Conservation (phyloP, 805 yeast species). For the Tetrapisispora fleetii region DNA sequence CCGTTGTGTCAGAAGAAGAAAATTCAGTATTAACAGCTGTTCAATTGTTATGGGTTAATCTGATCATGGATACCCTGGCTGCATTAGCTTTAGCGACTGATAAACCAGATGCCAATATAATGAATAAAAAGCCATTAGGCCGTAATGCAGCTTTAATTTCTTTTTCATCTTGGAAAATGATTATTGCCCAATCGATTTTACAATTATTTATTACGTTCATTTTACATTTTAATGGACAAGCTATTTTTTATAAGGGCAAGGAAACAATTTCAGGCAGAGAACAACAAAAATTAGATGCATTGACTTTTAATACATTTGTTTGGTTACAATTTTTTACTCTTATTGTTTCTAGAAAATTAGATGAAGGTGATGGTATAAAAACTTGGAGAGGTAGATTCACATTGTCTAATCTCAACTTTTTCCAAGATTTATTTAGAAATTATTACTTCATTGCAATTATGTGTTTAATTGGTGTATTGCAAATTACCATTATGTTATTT, state of each 20-base stretch:
- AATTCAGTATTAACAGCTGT: slow-evolving; percentile 91
- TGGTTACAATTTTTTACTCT: slow-evolving; percentile 96
- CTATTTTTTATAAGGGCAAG: slow-evolving; percentile 40
- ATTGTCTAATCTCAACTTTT: slow-evolving; percentile 63
- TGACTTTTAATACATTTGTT: slow-evolving; percentile 92
- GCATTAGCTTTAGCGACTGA: slow-evolving; percentile 97
- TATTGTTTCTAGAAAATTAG: slow-evolving; percentile 82
- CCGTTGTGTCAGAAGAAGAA: slow-evolving; percentile 74
- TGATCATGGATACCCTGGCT: slow-evolving; percentile 97
- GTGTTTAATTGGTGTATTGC: slow-evolving; percentile 68
- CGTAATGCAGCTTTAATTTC: slow-evolving; percentile 71
- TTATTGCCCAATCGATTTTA: slow-evolving; percentile 69
- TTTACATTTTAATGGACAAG: slow-evolving; percentile 68
- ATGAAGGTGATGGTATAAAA: slow-evolving; percentile 67
- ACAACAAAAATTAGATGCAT: slow-evolving; percentile 55
- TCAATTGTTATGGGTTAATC: slow-evolving; percentile 92
- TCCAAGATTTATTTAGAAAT: slow-evolving; percentile 72
- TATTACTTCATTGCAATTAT: slow-evolving; percentile 71
- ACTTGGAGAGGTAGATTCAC: slow-evolving; percentile 50
- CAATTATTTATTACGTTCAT: slow-evolving; percentile 75
- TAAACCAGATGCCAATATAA: slow-evolving; percentile 76
- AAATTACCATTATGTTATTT: slow-evolving; percentile 84
- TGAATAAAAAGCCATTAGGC: slow-evolving; percentile 78
- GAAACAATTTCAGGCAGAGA: slow-evolving; percentile 33
- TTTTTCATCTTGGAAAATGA: slow-evolving; percentile 97